Evolutionary conservation across 2,329 filamentous ascomycete genomes (phyloP), one percentile per base, ranked within the genome.

Genomic region (Aureobasidium leucospermi): DNA sequence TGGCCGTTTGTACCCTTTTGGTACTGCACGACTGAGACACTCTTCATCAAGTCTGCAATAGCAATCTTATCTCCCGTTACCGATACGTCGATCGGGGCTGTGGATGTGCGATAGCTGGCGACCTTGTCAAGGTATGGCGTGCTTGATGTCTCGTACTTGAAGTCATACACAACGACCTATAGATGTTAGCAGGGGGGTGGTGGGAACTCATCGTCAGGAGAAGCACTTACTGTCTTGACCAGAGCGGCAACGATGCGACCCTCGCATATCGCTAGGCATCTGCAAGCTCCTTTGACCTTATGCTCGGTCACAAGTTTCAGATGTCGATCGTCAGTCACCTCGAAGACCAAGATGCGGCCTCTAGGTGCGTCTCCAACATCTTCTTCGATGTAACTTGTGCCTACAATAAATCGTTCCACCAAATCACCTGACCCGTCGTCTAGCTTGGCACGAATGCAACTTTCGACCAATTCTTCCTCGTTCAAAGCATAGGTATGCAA

Each of bases 1-100:
- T 81, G 73, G 19, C 67, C 68, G 15, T 58, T 61, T 0, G 81
- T 83, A 2, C 84, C 81, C 2, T 80, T 79, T 0, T 79, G 77
- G 68, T 87, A 94, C 68, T 94, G 80, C 8, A 96, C 78, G 6
- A 97, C 76, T 1, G 88, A 86, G 28, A 96, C 79, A 1, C 90
- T 96, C 75, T 97, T 96, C 89, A 96, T 96, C 47, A 99, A 76
- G 69, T 99, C 94, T 0, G 87, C 89, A 9, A 97, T 85, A 0
- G 89, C 90, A 63, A 99, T 92, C 28, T 83, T 79, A 65, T 87
- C 85, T 1, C 82, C 88, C 1, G 84, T 83, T 13, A 96, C 81
- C 9, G 86, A 85, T 6, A 97, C 72, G 65, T 93, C 89, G 15
- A 96, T 84, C 0, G 94, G 92, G 34, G 89, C 89, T 0, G 91